Evolutionary conservation across 768 basidiomycete genomes (phyloP).

Genomic region (Boletus rubropictus): DNA sequence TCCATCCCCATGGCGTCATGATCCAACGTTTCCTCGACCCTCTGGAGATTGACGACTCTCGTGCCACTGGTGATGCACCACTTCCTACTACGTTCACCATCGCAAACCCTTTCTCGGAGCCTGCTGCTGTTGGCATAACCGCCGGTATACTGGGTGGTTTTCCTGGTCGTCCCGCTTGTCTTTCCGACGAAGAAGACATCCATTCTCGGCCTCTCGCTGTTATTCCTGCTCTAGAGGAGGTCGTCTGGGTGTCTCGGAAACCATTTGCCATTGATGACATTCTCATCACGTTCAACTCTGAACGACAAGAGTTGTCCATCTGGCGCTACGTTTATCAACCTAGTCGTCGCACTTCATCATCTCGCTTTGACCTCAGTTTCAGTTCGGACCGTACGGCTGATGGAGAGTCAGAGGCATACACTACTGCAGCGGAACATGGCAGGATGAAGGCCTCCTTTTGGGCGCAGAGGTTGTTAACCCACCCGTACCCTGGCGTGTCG

Average conservation of each 20-base stretch:
- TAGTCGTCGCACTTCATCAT: slow-evolving; percentile 36
- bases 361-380: slow-evolving; percentile 51
- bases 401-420: slow-evolving; percentile 38
- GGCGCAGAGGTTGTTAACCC: slow-evolving; percentile 56
- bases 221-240: slow-evolving; percentile 57
- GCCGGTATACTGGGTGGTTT: slow-evolving; percentile 49
- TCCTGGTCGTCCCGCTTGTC: slow-evolving; percentile 28
- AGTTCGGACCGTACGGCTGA: slow-evolving; percentile 64
- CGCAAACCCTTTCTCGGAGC: slow-evolving; percentile 71
- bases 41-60: slow-evolving; percentile 60
- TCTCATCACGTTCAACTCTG: slow-evolving; percentile 53
- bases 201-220: slow-evolving; percentile 46
- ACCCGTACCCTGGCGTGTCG: slow-evolving; percentile 45
- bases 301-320: slow-evolving; percentile 49
- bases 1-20: slow-evolving; percentile 73
- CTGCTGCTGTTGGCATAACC: slow-evolving; percentile 64
- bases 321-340: slow-evolving; percentile 69
- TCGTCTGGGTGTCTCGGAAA: slow-evolving; percentile 54
- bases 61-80: slow-evolving; percentile 55
- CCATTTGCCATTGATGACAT: slow-evolving; percentile 42
- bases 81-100: slow-evolving; percentile 81
- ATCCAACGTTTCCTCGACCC: slow-evolving; percentile 70
- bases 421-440: slow-evolving; percentile 48
- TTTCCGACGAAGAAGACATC: slow-evolving; percentile 54
- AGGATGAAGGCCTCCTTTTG: slow-evolving; percentile 70